Conservation (phyloP, 108 stramenopile species). For the Cyclotella cryptica region DNA sequence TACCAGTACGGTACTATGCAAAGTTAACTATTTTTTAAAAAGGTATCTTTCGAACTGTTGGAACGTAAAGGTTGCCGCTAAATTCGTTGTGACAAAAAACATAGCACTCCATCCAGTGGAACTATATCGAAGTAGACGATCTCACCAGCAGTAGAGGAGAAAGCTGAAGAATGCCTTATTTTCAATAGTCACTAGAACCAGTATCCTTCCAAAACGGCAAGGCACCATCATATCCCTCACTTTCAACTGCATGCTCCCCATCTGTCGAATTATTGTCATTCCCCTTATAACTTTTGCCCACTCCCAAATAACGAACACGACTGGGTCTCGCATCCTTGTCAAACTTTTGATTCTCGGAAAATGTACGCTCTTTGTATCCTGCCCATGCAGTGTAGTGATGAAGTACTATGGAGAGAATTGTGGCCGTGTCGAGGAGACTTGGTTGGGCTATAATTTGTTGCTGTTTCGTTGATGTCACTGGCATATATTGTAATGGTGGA, state of each 20-base stretch:
- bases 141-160: no score
- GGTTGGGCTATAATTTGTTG: constrained; percentile 20
- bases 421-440: constrained; percentile 63
- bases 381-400: constrained; percentile 78
- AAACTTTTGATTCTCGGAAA: constrained; percentile 54
- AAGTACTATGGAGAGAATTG: constrained; percentile 71
- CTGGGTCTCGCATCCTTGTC: constrained; percentile 40
- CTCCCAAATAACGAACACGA: constrained; percentile 30
- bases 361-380: constrained; percentile 49
- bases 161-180: no score
- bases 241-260: not conserved
- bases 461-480: not conserved
- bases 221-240: not conserved
- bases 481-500: not conserved
- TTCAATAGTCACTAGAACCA: not conserved
- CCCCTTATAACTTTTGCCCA: constrained; percentile 3
- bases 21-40: no score
- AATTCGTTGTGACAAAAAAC: no score
- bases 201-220: constrained; percentile 6
- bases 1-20: no score
- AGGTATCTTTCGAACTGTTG: no score
- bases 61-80: no score
- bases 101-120: no score
- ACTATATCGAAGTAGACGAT: no score
- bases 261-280: not conserved